Conservation (phyloP, 805 yeast species). For the Myxozyma geophila region DNA sequence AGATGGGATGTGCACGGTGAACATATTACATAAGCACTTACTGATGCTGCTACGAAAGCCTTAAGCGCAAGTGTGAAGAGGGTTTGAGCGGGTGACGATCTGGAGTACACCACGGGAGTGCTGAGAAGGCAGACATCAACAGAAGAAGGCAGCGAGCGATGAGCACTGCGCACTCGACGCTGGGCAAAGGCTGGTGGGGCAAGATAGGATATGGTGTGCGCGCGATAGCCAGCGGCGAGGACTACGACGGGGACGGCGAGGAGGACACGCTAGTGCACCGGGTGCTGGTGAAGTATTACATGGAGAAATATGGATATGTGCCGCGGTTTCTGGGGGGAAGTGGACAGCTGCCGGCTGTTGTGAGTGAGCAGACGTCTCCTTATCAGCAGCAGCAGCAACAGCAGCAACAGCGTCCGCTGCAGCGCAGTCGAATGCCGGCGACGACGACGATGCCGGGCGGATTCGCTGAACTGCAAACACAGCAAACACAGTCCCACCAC, state of each 20-base stretch:
- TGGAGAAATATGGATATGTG: conserved; percentile 16
- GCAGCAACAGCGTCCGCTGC: conserved; percentile 3
- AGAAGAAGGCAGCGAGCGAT: not conserved
- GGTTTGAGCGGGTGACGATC: too few relatives aligned
- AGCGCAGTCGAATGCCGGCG: not conserved
- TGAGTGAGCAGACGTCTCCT: too few relatives aligned
- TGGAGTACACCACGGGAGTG: too few relatives aligned
- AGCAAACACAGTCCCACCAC: not conserved
- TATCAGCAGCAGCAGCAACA: not conserved
- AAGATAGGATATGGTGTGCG: conserved; percentile 25
- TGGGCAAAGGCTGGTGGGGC: conserved; percentile 23
- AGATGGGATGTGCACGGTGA: too few relatives aligned
- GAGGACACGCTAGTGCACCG: conserved; percentile 34
- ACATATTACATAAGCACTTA: too few relatives aligned
- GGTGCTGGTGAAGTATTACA: conserved; percentile 29
- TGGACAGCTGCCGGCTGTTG: conserved; percentile 2
- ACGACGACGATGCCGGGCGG: conserved; percentile 3
- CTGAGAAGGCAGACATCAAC: too few relatives aligned
- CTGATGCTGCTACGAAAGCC: too few relatives aligned
- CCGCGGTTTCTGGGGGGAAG: conserved; percentile 34
- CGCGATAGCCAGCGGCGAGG: conserved; percentile 22
- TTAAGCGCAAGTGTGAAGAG: too few relatives aligned
- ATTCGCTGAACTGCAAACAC: not conserved
- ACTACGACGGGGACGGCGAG: conserved; percentile 33
- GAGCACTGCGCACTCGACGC: not conserved